phyloP scores from a whole-genome alignment of 2,329 filamentous ascomycete species.

The Clarireedia hainanense region DNA sequence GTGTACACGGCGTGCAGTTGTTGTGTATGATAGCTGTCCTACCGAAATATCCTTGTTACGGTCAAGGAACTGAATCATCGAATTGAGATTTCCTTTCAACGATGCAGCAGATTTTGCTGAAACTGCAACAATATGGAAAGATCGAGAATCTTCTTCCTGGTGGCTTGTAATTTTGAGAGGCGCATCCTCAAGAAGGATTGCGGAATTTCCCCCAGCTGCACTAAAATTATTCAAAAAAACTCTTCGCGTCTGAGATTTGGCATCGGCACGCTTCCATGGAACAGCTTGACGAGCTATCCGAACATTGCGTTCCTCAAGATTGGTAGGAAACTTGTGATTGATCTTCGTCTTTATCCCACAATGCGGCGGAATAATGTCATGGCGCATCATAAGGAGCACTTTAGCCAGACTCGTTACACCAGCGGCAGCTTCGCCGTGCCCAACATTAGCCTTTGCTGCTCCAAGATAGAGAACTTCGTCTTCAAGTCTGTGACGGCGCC shows the following conservation, averaged over 20 bases:
- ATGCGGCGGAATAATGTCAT: slow-evolving; percentile 13
- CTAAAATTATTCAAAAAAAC: slow-evolving; percentile 40
- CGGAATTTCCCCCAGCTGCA: slow-evolving; percentile 15
- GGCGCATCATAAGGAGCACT: slow-evolving; percentile 17
- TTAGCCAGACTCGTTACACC: slow-evolving; percentile 23
- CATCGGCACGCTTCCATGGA: slow-evolving; percentile 26
- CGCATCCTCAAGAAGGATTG: slow-evolving; percentile 10
- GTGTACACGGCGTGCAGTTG: slow-evolving; percentile 1
- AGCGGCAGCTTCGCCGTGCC: slow-evolving; percentile 11
- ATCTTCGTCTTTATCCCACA: slow-evolving; percentile 16
- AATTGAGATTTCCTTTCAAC: not conserved
- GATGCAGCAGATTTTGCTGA: not conserved
- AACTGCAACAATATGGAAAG: not conserved
- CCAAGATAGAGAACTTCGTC: slow-evolving; percentile 11
- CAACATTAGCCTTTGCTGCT: slow-evolving; percentile 12
- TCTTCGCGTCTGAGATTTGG: not conserved
- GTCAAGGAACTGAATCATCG: not conserved
- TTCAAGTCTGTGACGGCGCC: slow-evolving; percentile 12
- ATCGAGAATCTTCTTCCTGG: not conserved
- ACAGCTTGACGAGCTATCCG: not conserved
- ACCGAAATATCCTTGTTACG: not conserved
- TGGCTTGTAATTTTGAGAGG: not conserved
- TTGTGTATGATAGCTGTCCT: not conserved
- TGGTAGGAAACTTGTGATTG: slow-evolving; percentile 19
- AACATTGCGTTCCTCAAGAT: slow-evolving; percentile 8